These are phyloP conservation scores for Neurospora tetrasperma DNA, from an alignment of 495 filamentous ascomycete genomes.

Conservation along the genomic window DNA sequence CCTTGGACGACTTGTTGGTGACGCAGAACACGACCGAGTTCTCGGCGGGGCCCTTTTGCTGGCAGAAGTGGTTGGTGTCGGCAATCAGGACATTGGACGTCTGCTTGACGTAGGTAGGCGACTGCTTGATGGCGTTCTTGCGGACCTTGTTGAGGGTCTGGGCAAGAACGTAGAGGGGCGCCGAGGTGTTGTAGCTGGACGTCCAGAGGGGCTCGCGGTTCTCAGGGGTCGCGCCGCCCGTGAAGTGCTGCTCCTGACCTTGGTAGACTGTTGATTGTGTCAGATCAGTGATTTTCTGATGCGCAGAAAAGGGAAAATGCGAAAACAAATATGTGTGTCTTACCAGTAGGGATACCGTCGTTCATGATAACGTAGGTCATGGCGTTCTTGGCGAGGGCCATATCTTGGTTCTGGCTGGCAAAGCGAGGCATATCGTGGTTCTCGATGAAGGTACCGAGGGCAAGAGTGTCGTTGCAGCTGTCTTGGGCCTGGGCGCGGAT, in stretches of 20 bases:
- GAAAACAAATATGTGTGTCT: background rate
- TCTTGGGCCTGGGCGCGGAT: slow-evolving; percentile 11
- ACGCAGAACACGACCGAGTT: slow-evolving; percentile 27
- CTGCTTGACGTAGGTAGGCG: slow-evolving; percentile 40
- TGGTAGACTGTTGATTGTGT: slow-evolving; percentile 18
- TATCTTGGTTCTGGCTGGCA: slow-evolving; percentile 43
- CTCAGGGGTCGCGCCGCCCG: slow-evolving; percentile 45
- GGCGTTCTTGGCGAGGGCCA: slow-evolving; percentile 56
- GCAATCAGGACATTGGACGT: slow-evolving; percentile 44
- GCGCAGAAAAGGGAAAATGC: background rate
- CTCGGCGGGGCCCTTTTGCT: slow-evolving; percentile 56
- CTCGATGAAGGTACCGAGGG: slow-evolving; percentile 56
- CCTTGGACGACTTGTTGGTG: slow-evolving; percentile 23
- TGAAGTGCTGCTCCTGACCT: slow-evolving; percentile 67
- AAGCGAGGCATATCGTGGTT: slow-evolving; percentile 73
- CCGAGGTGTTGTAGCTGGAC: slow-evolving; percentile 46
- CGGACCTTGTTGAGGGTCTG: slow-evolving; percentile 50
- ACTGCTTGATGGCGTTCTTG: slow-evolving; percentile 42
- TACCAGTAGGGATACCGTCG: slow-evolving; percentile 40
- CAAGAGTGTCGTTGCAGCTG: slow-evolving; percentile 21
- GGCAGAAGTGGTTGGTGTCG: slow-evolving; percentile 47
- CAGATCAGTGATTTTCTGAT: background rate
- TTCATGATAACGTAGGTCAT: slow-evolving; percentile 60
- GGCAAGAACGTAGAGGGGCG: slow-evolving; percentile 50
- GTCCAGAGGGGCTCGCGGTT: slow-evolving; percentile 73